Evolutionary conservation across 495 filamentous ascomycete genomes (phyloP).

Genomic region (Lentithecium fluviatile): DNA sequence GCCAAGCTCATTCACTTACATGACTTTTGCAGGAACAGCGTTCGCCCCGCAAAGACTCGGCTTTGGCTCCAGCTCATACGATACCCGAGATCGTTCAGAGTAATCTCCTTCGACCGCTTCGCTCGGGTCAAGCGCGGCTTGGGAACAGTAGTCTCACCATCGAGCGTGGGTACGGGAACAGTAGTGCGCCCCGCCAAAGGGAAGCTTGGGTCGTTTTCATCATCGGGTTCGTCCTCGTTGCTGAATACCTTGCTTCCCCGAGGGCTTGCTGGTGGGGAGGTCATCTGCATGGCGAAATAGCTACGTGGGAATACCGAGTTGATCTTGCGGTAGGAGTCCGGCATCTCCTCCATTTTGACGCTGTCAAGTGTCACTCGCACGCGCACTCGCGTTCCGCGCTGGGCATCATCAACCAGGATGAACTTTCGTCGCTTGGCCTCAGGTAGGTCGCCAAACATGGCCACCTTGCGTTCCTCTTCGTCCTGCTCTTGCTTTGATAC

Average conservation of each 20-base stretch:
- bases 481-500: slow-evolving; percentile 44
- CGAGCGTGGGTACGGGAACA: slow-evolving; percentile 71
- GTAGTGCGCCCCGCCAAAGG: slow-evolving; percentile 53
- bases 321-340: slow-evolving; percentile 83
- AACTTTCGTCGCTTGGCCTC: slow-evolving; percentile 91
- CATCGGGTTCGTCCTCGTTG: slow-evolving; percentile 54
- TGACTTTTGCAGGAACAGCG: slow-evolving; percentile 87
- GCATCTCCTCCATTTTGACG: slow-evolving; percentile 89
- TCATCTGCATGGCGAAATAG: slow-evolving; percentile 86
- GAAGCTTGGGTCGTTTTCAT: slow-evolving; percentile 42
- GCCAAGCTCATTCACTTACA: slow-evolving; percentile 59
- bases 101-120: slow-evolving; percentile 72
- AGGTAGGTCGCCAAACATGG: slow-evolving; percentile 81
- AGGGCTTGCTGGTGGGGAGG: slow-evolving; percentile 64
- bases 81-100: slow-evolving; percentile 89
- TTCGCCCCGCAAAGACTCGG: slow-evolving; percentile 77
- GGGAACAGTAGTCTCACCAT: slow-evolving; percentile 69
- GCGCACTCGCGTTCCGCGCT: slow-evolving; percentile 66
- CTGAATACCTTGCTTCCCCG: slow-evolving; percentile 67
- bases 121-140: slow-evolving; percentile 68
- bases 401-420: slow-evolving; percentile 87
- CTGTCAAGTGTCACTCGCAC: slow-evolving; percentile 85
- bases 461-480: slow-evolving; percentile 51
- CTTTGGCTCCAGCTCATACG: slow-evolving; percentile 95
- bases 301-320: slow-evolving; percentile 88